These are phyloP conservation scores for Saturnispora silvae DNA, from an alignment of 805 yeast genomes.

Conservation along the genomic window DNA sequence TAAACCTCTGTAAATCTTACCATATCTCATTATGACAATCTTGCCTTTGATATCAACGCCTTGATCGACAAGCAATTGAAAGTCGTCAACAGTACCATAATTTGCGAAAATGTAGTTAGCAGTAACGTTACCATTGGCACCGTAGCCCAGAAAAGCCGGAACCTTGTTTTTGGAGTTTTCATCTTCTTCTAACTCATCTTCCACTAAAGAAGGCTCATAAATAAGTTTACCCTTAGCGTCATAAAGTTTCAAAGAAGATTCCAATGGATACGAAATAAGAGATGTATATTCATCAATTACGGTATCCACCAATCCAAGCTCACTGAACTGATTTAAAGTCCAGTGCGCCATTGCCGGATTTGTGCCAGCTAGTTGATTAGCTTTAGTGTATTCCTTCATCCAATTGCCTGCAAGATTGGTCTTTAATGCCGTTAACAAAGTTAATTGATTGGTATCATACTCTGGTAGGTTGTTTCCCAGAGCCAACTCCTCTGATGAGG, in stretches of 20 bases:
- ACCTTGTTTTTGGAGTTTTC: conserved; percentile 39
- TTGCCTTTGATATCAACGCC: conserved; percentile 46
- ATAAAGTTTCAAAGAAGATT: conserved; percentile 39
- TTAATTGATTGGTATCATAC: neutral
- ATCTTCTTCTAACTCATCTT: conserved; percentile 39
- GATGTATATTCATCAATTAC: conserved; percentile 48
- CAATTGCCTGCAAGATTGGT: conserved; percentile 39
- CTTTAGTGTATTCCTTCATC: conserved; percentile 40
- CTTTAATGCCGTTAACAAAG: conserved; percentile 20
- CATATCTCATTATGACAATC: conserved; percentile 60
- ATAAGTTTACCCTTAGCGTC: conserved; percentile 20
- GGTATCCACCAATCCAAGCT: conserved; percentile 43
- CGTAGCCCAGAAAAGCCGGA: conserved; percentile 70
- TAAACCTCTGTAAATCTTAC: conserved; percentile 57
- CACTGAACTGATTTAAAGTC: conserved; percentile 47
- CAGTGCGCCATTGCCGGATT: conserved; percentile 41
- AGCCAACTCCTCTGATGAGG: too few relatives aligned
- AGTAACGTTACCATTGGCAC: conserved; percentile 67
- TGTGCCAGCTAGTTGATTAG: conserved; percentile 51
- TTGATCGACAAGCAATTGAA: conserved; percentile 32
- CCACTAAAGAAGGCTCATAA: conserved; percentile 44
- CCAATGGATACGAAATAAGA: conserved; percentile 54
- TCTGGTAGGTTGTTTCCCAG: too few relatives aligned
- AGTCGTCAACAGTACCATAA: conserved; percentile 57
- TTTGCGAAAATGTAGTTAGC: conserved; percentile 57